Evolutionary conservation across 1,139 yeast genomes (phyloP).

Genomic region (Lodderomyces pseudojiufengensis): DNA sequence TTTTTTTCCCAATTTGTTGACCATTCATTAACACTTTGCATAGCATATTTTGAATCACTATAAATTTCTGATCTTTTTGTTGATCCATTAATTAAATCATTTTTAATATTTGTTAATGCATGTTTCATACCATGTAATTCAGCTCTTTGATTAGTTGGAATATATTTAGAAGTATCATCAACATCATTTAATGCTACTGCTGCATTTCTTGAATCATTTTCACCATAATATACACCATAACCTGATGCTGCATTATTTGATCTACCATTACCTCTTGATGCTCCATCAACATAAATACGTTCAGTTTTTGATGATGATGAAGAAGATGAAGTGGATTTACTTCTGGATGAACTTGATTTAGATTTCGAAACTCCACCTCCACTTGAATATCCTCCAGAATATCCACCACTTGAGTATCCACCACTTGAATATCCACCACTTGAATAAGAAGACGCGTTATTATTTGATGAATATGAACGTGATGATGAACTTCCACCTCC

Average conservation of each 20-base stretch:
- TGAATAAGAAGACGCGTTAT: constrained; percentile 1
- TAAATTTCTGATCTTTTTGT: constrained; percentile 27
- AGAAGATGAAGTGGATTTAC: neutral
- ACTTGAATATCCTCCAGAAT: constrained; percentile 3
- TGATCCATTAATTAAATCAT: constrained; percentile 14
- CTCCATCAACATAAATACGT: constrained; percentile 66
- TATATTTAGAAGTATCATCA: constrained; percentile 5
- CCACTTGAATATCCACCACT: constrained; percentile 4
- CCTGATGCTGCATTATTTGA: constrained; percentile 50
- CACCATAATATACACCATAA: constrained; percentile 70
- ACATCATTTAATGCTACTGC: constrained; percentile 45
- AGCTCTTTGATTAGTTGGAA: constrained; percentile 77
- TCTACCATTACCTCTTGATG: constrained; percentile 54
- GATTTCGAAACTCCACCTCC: constrained; percentile 1
- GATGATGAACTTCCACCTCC: neutral
- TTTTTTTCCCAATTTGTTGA: constrained; percentile 47
- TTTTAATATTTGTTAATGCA: constrained; percentile 45
- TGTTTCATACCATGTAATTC: constrained; percentile 65
- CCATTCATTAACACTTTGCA: constrained; percentile 51
- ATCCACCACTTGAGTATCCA: constrained; percentile 3
- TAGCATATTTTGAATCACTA: constrained; percentile 60
- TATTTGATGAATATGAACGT: neutral
- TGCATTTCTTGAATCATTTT: constrained; percentile 49
- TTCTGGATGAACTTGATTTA: neutral
- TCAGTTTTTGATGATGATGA: neutral